Percentiles rank a stretch among this genome's conserved stretches.
These are phyloP conservation scores for Eutypella sp. DNA, from an alignment of 2,329 filamentous ascomycete genomes.

Conservation along the genomic window DNA sequence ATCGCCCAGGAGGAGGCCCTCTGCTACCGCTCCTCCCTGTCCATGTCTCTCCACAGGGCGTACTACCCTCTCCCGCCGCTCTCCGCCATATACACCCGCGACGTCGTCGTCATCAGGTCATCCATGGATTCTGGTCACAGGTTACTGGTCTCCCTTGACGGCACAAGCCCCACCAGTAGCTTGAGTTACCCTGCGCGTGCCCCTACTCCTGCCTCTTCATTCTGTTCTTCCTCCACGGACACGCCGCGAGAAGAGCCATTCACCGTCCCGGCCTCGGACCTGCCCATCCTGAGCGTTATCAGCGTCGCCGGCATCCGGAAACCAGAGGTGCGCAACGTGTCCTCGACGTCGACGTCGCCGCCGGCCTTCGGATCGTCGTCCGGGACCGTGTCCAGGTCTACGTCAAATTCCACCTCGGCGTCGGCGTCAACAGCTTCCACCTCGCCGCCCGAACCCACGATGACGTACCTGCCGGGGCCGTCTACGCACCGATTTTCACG, in stretches of 20 bases:
- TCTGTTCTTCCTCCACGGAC: not conserved
- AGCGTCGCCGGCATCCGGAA: constrained; percentile 28
- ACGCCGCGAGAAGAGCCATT: too few relatives aligned
- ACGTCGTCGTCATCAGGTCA: constrained; percentile 27
- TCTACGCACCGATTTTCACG: too few relatives aligned
- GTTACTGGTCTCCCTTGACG: constrained; percentile 16
- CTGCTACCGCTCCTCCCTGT: constrained; percentile 49
- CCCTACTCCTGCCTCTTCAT: not conserved
- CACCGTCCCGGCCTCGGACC: constrained; percentile 5
- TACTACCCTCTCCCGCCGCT: constrained; percentile 19
- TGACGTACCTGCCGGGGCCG: too few relatives aligned
- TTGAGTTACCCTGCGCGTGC: not conserved
- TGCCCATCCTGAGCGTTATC: constrained; percentile 40
- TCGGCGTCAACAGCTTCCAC: too few relatives aligned
- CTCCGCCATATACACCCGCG: constrained; percentile 25
- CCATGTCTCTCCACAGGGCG: constrained; percentile 25
- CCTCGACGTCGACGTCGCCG: not conserved
- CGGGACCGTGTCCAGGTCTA: too few relatives aligned
- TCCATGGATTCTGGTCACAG: constrained; percentile 18
- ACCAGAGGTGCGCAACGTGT: constrained; percentile 3
- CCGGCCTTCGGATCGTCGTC: not conserved
- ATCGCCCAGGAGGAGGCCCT: constrained; percentile 56
- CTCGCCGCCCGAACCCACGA: too few relatives aligned
- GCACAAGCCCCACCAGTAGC: not conserved
- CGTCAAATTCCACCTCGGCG: too few relatives aligned